Percentiles rank a stretch among this genome's conserved stretches.
phyloP scores from a whole-genome alignment of 305 asterid species.

The Fraxinus floribunda region DNA sequence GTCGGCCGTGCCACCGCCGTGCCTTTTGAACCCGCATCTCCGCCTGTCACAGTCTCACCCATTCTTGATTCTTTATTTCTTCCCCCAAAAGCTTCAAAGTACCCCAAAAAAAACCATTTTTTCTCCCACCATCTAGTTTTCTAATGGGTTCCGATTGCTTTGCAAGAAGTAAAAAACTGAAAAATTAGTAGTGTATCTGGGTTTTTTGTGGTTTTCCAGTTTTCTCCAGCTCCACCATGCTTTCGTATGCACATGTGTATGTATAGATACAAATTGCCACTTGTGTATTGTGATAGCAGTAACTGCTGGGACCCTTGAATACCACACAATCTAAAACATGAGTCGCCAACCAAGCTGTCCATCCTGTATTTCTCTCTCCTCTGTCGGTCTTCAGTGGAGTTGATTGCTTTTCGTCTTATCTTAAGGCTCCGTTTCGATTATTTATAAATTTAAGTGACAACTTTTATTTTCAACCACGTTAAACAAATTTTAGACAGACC shows the following conservation, averaged over 20 bases:
- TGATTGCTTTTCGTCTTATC: conserved; percentile 23
- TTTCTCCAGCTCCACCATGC: background rate
- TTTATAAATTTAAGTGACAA: too few species aligned
- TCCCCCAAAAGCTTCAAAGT: background rate
- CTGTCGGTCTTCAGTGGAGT: conserved; percentile 2
- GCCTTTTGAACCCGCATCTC: conserved; percentile 26
- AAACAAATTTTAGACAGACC: too few species aligned
- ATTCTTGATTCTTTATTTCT: conserved; percentile 28
- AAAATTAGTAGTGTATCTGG: background rate
- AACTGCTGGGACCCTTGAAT: conserved; percentile 24
- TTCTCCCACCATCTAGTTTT: background rate
- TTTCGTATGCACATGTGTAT: background rate
- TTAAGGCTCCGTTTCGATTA: background rate
- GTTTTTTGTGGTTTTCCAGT: background rate
- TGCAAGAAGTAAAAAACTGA: background rate
- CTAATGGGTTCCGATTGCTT: background rate
- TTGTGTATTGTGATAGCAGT: conserved; percentile 11
- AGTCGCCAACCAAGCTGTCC: conserved; percentile 26
- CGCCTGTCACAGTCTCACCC: conserved; percentile 44
- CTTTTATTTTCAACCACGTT: too few species aligned
- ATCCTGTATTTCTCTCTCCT: background rate
- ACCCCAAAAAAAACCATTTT: background rate
- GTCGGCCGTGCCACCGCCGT: conserved; percentile 44
- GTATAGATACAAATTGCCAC: conserved; percentile 15
- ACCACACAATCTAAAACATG: background rate